Evolutionary conservation across 192 early-diverging fungal species (phyloP).

Genomic region (Coemansia sp.): DNA sequence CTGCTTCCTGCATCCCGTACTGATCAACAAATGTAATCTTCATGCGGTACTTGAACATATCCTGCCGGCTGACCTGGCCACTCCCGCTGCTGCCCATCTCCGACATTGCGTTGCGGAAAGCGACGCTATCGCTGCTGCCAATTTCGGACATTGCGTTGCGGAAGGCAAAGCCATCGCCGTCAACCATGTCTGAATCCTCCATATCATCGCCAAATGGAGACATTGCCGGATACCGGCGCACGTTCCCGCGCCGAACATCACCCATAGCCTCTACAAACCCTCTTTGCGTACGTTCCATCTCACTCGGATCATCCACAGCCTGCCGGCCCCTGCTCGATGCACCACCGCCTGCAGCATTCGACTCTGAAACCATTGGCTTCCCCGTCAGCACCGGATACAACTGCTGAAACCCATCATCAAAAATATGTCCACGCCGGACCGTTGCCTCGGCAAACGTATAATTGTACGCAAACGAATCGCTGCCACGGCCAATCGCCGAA

Average conservation of each 20-base stretch:
- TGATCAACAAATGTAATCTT: slow-evolving; percentile 84
- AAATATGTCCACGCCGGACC: slow-evolving; percentile 74
- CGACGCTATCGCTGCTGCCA: slow-evolving; percentile 1
- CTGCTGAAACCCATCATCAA: slow-evolving; percentile 85
- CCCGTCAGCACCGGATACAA: slow-evolving; percentile 61
- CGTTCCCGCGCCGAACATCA: not conserved
- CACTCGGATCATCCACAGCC: not conserved
- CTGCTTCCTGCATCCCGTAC: slow-evolving; percentile 82
- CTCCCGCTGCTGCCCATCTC: slow-evolving; percentile 6
- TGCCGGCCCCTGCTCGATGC: not conserved
- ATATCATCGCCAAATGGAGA: no score
- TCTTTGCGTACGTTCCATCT: not conserved
- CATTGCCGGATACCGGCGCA: not conserved
- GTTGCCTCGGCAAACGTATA: slow-evolving; percentile 44
- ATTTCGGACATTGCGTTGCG: slow-evolving; percentile 14
- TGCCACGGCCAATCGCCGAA: slow-evolving; percentile 11
- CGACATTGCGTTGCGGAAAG: slow-evolving; percentile 18
- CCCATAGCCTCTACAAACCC: not conserved
- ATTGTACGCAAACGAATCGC: not conserved
- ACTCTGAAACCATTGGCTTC: slow-evolving; percentile 1
- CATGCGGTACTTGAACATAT: slow-evolving; percentile 71
- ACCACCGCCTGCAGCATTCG: not conserved
- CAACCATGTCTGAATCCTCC: not conserved
- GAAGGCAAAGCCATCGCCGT: slow-evolving; percentile 11
- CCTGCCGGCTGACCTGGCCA: slow-evolving; percentile 35